These are phyloP conservation scores for Aspergillus novofumigatus DNA, from an alignment of 2,329 filamentous ascomycete genomes.

Conservation along the genomic window DNA sequence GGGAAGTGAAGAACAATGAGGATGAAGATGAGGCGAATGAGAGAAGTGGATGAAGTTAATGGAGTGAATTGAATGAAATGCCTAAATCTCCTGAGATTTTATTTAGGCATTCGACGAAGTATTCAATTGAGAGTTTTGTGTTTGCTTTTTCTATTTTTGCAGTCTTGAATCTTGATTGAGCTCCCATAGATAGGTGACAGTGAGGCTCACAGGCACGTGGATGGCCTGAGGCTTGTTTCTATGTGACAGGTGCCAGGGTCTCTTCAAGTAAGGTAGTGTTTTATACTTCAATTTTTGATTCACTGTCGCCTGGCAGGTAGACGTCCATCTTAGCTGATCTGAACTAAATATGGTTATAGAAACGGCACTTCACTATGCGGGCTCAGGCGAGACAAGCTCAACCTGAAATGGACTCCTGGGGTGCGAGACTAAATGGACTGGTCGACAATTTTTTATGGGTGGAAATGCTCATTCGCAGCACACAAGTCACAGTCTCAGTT, in stretches of 20 bases:
- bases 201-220: background rate
- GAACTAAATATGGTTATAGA: background rate
- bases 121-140: background rate
- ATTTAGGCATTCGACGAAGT: background rate
- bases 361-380: background rate
- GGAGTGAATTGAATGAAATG: background rate
- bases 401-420: too few species aligned
- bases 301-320: too few species aligned
- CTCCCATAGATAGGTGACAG: background rate
- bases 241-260: background rate
- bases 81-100: too few species aligned
- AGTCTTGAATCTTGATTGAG: background rate
- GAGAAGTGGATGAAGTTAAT: background rate
- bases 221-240: background rate
- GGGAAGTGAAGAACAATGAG: conserved; percentile 1
- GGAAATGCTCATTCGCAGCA: too few species aligned
- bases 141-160: background rate
- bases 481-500: too few species aligned
- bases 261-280: too few species aligned
- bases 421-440: too few species aligned
- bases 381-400: background rate
- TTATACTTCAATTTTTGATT: too few species aligned
- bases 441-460: background rate
- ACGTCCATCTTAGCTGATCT: background rate
- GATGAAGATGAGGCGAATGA: background rate